Percentiles rank a stretch among this genome's conserved stretches.
phyloP scores from a whole-genome alignment of 1,139 yeast genomes.

The Pichia kudriavzevii region DNA sequence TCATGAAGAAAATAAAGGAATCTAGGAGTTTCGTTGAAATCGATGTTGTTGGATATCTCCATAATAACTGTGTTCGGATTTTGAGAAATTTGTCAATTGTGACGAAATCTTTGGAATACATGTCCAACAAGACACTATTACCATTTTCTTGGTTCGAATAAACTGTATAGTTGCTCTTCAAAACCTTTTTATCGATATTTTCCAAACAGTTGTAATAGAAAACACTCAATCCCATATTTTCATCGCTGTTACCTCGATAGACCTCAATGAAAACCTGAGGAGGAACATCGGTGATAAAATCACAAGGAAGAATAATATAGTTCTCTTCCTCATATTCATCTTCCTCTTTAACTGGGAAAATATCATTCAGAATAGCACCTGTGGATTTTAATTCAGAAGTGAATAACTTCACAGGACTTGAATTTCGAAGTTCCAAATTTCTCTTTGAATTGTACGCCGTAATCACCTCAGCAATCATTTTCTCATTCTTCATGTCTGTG shows the following conservation, averaged over 20 bases:
- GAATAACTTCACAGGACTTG: slow-evolving; percentile 39
- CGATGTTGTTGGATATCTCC: slow-evolving; percentile 76
- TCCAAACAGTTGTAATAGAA: slow-evolving; percentile 68
- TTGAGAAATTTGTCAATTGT: slow-evolving; percentile 62
- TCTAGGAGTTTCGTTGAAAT: slow-evolving; percentile 71
- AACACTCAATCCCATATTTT: slow-evolving; percentile 64
- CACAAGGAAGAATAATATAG: slow-evolving; percentile 85
- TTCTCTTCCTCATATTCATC: slow-evolving; percentile 32
- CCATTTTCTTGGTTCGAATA: slow-evolving; percentile 44
- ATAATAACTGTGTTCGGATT: slow-evolving; percentile 77
- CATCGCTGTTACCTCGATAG: slow-evolving; percentile 59
- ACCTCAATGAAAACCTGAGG: slow-evolving; percentile 84
- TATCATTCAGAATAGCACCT: slow-evolving; percentile 49
- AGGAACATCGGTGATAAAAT: slow-evolving; percentile 83
- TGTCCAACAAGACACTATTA: slow-evolving; percentile 52
- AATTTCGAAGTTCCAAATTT: slow-evolving; percentile 26
- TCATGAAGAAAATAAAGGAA: slow-evolving; percentile 76
- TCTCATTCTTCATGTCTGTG: slow-evolving; percentile 32
- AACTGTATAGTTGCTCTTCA: slow-evolving; percentile 52
- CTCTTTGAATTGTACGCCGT: slow-evolving; percentile 27
- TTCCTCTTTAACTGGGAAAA: slow-evolving; percentile 26
- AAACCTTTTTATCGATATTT: slow-evolving; percentile 65
- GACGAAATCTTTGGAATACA: slow-evolving; percentile 56
- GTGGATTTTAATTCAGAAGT: slow-evolving; percentile 44
- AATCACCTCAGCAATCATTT: slow-evolving; percentile 26